Evolutionary conservation across 2,329 filamentous ascomycete species (phyloP).

Genomic region (Aspergillus uvarum): DNA sequence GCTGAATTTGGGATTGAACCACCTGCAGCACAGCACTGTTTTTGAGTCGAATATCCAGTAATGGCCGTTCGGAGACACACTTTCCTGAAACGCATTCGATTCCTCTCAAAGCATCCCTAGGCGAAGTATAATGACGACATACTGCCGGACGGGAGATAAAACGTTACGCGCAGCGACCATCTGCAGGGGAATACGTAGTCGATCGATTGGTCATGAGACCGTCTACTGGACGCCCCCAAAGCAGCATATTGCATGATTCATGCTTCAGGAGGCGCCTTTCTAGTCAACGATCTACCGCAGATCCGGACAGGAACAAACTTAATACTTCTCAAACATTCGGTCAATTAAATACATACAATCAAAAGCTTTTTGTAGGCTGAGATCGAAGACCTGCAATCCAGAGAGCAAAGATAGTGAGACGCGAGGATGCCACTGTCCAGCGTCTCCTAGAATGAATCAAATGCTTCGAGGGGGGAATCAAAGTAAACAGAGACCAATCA

Average conservation of each 20-base stretch:
- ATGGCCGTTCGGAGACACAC: too few relatives aligned
- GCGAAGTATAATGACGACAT: not conserved
- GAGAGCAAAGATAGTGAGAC: constrained; percentile 15
- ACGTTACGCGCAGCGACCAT: not conserved
- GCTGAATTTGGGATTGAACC: too few relatives aligned
- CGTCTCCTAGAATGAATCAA: constrained; percentile 14
- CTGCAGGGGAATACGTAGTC: not conserved
- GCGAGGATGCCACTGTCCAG: constrained; percentile 13
- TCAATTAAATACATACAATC: constrained; percentile 30
- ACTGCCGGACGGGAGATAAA: not conserved
- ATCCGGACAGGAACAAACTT: not conserved
- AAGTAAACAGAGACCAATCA: constrained; percentile 20
- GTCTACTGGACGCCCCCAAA: not conserved
- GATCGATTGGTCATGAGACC: not conserved
- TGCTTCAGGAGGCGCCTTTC: constrained; percentile 2
- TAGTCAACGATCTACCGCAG: not conserved
- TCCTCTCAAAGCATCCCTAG: not conserved
- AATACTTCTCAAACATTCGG: constrained; percentile 6
- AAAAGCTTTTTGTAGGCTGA: constrained; percentile 13
- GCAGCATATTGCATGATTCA: constrained; percentile 8
- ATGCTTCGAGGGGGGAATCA: constrained; percentile 22
- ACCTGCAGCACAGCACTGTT: too few relatives aligned
- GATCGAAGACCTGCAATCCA: constrained; percentile 7
- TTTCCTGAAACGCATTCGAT: too few relatives aligned
- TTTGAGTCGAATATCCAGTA: too few relatives aligned